Base-by-base conservation (phyloP, 345 rosid genomes). In the Populus alba region DNA sequence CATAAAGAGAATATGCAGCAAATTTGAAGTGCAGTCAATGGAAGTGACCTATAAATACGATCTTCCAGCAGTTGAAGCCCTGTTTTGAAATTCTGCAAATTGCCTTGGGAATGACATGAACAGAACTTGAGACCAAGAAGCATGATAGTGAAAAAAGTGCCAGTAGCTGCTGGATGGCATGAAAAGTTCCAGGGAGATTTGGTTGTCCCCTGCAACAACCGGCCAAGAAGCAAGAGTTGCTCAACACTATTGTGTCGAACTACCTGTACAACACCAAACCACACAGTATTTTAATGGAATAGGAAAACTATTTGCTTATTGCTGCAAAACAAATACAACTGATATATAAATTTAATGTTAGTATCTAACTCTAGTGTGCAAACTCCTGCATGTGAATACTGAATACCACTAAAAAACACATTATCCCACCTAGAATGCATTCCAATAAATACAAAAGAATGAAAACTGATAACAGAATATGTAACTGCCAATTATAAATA, bases 71-170 rank as follows among this genome's bases (percentile, higher is more conserved):
- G 87, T 81, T 92, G 97, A 87, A 94, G 97, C 77, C 95, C 99
- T 66, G 88, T 76, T 89, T 90, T 92, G 51, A 92, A 94, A 85
- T 86, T 93, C 88, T 86, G 94, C 88, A 97, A 83, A 84, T 94
- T 92, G 68, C 97, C 92, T 83, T 91, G 94, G 73, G 87, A 85
- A 82, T 92, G 91, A 87, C 97, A 90, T 11, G 95, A 85, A 85
- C 99, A 94, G 83, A 90, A 94, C 91, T 94, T 97, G 76, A 97
- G 88, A 77, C 99, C 99, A 79, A 97, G 94, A 85, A 92, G 97
- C 99, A 97, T 97, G 83, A 92, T 68, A 55, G 98, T 94, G 83
- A 97, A 97, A 82, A 97, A 97, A 78, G 97, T 91, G 78, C 99
- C 99, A 71, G 95, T 83, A 49, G 98, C 98, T 61, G 97, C 97